Evolutionary conservation across 352 stramenopile species (phyloP), one percentile per base, ranked within the genome.

Genomic region (Pelagophyceae sp.): DNA sequence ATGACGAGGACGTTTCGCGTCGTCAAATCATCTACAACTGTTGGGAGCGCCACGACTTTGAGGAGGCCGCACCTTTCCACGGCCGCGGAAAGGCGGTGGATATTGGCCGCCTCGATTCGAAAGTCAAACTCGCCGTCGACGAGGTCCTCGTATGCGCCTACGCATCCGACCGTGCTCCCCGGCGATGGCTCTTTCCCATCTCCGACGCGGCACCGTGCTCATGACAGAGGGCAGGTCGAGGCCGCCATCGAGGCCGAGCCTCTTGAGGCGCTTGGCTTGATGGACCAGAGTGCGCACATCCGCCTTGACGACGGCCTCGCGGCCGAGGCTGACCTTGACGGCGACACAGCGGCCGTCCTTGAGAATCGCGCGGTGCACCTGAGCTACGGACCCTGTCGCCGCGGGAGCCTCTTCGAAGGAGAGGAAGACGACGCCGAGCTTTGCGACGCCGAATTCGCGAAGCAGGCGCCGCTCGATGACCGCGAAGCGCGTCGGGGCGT

Each of bases 321-420:
- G 63, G 63, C 63, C 63, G 63, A 72, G 63, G 31, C 63, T 29
- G 63, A 85, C 80, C 80, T 85, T 85, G 29, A 85, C 82, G 31
- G 82, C 82, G 51, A 85, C 82, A 1, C 54, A 70, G 45, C 74
- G 60, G 35, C 82, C 78, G 58, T 85, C 78, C 25, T 72, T 31
- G 20, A 84, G 71, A 0, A 74, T 72, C 31, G 82, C 82, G 38
- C 79, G 72, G 76, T 85, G 80, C 5, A 85, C 76, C 51, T 79
- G 76, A 50, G 61, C 76, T 40, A 79, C 75, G 45, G 74, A 81
- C 72, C 78, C 80, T 32, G 78, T 80, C 64, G 78, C 82, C 29
- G 83, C 72, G 38, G 82, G 82, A 23, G 60, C 70, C 45, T 85
- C 82, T 40, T 84, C 80, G 70, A 84, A 85, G 17, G 50, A 51